These are phyloP conservation scores for Phyllosticta paracitricarpa DNA, from an alignment of 2,329 filamentous ascomycete genomes.

Conservation along the genomic window DNA sequence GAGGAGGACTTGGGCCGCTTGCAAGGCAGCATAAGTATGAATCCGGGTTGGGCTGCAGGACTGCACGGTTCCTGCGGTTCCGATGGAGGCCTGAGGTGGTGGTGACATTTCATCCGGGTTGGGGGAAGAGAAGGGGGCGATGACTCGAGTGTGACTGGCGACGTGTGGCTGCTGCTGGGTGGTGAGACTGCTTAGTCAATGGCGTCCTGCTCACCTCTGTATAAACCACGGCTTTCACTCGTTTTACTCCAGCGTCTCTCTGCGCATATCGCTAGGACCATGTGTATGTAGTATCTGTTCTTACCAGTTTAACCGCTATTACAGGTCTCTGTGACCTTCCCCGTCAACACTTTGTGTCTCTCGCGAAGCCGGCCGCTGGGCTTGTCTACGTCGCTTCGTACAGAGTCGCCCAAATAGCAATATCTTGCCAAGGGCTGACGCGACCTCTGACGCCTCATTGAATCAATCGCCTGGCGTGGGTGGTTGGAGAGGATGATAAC, in stretches of 20 bases:
- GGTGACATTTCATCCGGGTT: neutral
- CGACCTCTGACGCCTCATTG: constrained; percentile 1
- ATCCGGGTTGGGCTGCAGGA: neutral
- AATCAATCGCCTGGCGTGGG: constrained; percentile 1
- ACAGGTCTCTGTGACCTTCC: constrained; percentile 1
- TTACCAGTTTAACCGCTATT: constrained; percentile 8
- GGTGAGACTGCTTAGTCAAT: neutral
- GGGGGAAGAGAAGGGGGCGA: neutral
- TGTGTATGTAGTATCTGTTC: constrained; percentile 10
- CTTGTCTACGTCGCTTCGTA: constrained; percentile 3
- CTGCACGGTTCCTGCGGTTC: neutral
- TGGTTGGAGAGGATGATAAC: constrained; percentile 1
- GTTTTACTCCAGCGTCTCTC: constrained; percentile 3
- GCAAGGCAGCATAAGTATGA: neutral
- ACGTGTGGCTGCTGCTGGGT: neutral
- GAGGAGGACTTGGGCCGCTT: neutral
- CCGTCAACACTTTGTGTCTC: constrained; percentile 2
- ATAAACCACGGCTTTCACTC: neutral
- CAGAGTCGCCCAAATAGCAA: constrained; percentile 8
- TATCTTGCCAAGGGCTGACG: constrained; percentile 7
- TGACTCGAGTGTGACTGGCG: neutral
- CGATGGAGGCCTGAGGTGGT: neutral
- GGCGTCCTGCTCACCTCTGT: neutral
- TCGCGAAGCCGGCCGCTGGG: constrained; percentile 4
- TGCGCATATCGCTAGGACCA: constrained; percentile 9